These are phyloP conservation scores for Blastocystis sp. DNA, from an alignment of 352 stramenopile genomes.

Conservation along the genomic window DNA sequence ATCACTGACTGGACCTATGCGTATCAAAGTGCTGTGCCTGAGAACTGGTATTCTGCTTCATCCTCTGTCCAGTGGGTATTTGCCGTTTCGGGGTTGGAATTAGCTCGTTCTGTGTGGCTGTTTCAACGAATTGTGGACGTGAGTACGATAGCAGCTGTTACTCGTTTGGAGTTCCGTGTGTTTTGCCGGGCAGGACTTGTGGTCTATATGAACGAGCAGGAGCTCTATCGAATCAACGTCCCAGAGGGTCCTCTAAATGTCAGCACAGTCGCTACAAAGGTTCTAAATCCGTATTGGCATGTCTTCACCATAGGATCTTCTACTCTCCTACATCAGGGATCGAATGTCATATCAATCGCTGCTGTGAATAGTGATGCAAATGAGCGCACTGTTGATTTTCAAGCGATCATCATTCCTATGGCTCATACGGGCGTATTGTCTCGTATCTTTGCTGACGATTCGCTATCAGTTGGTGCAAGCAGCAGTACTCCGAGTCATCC, in stretches of 20 bases:
- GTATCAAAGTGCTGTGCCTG: background rate
- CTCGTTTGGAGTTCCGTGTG: background rate
- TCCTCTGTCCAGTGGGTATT: background rate
- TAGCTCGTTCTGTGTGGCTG: conserved; percentile 14
- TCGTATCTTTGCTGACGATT: background rate
- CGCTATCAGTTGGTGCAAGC: background rate
- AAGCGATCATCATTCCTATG: background rate
- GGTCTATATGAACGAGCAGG: conserved; percentile 32
- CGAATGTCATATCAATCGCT: background rate
- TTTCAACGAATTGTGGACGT: background rate
- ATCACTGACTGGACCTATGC: background rate
- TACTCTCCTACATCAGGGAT: background rate
- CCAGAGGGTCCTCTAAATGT: background rate
- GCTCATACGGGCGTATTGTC: background rate
- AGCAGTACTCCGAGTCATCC: background rate
- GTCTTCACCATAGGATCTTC: background rate
- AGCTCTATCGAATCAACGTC: conserved; percentile 25
- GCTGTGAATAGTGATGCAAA: background rate
- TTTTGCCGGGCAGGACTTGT: conserved; percentile 43
- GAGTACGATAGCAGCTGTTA: background rate
- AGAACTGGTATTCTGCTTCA: background rate
- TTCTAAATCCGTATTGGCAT: conserved; percentile 24
- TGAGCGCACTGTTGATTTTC: background rate
- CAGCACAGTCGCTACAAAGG: background rate
- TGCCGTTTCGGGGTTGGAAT: background rate